Conservation (phyloP, 305 asterid genomes). For the Petunia hybrid region DNA sequence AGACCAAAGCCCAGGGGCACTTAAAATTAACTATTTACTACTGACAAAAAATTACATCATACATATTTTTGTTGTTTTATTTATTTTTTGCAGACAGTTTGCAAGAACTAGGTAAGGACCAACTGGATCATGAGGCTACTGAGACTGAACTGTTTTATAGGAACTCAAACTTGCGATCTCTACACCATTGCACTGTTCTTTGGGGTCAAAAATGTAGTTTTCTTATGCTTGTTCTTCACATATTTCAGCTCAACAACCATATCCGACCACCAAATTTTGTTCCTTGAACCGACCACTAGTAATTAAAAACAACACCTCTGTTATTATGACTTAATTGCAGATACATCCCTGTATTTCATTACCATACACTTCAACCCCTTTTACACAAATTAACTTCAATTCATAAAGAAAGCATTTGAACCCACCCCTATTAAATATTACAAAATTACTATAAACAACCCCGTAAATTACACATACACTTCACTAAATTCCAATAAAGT, state of each 20-base stretch:
- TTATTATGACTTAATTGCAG: constrained; percentile 3
- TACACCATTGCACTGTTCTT: constrained; percentile 7
- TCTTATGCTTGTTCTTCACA: background rate
- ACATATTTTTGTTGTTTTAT: background rate
- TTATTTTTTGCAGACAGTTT: background rate
- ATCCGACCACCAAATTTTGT: background rate
- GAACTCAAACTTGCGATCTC: background rate
- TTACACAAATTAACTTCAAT: background rate
- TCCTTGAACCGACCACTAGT: constrained; percentile 27
- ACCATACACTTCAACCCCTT: constrained; percentile 2
- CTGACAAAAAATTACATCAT: background rate
- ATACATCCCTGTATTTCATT: constrained; percentile 9
- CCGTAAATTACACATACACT: background rate
- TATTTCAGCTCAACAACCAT: constrained; percentile 30
- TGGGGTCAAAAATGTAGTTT: background rate
- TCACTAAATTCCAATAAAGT: background rate
- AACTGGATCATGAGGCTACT: constrained; percentile 17
- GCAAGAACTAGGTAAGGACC: background rate
- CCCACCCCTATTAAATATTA: background rate
- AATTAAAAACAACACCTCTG: background rate
- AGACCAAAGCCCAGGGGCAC: background rate
- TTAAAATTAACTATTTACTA: background rate
- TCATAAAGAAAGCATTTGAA: constrained; percentile 8
- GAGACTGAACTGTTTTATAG: background rate
- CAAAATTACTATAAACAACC: background rate